Conservation (phyloP, 345 rosid genomes). For the Populus alba region DNA sequence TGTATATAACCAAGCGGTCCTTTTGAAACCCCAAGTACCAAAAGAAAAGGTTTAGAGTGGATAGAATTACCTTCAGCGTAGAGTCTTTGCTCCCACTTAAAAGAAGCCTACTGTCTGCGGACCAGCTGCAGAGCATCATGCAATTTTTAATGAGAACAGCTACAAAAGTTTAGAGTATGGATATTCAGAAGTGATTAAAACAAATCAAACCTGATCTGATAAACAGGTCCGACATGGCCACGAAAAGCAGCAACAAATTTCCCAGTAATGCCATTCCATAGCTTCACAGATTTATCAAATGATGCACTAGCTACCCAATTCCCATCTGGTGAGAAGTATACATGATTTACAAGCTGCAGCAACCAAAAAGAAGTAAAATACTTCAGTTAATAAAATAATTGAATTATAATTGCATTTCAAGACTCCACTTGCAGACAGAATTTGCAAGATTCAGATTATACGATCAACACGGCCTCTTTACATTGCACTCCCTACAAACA, state of each 20-base stretch:
- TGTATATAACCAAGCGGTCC: no score
- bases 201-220: slow-evolving; percentile 71
- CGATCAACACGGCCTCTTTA: neutral
- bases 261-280: slow-evolving; percentile 92
- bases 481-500: slow-evolving; percentile 1
- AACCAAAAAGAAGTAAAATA: slow-evolving; percentile 14
- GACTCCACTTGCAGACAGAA: neutral
- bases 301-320: slow-evolving; percentile 98
- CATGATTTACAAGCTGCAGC: slow-evolving; percentile 88
- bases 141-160: slow-evolving; percentile 12
- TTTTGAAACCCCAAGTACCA: neutral
- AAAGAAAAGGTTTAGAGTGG: neutral
- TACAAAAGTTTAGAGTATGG: neutral
- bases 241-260: slow-evolving; percentile 77
- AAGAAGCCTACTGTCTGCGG: slow-evolving; percentile 94
- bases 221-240: slow-evolving; percentile 94
- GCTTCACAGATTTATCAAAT: slow-evolving; percentile 83
- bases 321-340: slow-evolving; percentile 92
- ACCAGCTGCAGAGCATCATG: slow-evolving; percentile 61
- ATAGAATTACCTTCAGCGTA: slow-evolving; percentile 68
- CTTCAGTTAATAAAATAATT: neutral
- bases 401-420: neutral
- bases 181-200: slow-evolving; percentile 1
- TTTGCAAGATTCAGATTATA: neutral
- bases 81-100: slow-evolving; percentile 97